Base-by-base conservation (phyloP, 2,329 filamentous ascomycete species). In the Colletotrichum coccodes region DNA sequence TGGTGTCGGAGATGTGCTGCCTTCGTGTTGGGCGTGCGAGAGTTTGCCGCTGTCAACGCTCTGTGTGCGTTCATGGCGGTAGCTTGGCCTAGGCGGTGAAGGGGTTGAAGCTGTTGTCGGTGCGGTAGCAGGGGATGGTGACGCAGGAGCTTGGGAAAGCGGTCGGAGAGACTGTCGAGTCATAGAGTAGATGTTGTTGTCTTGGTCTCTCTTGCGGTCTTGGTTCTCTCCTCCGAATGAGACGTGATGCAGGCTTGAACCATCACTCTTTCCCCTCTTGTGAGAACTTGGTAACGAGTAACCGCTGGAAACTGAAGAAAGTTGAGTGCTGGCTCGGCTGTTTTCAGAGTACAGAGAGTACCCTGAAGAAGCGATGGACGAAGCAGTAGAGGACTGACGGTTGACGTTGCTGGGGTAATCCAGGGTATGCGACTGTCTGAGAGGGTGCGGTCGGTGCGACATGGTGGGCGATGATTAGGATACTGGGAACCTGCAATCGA, bases 81-180 rank as follows among this genome's bases (percentile, higher is more conserved):
- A 73, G 60, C 59, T 76, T 73, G 42, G 83, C 78, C 32, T 85
- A 78, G 50, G 82, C 78, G 16, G 82, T 71, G 62, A 65, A n/a
- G 66, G 63, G 7, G 63, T 58, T 16, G 70, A 71, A 4, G 76
- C 71, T 14, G 75, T 75, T 66, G 76, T 74, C 14, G 75, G 66
- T 18, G 75, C 67, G 9, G 75, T 72, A 36, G 74, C 75, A 4
- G 76, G 75, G 18, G 81, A 78, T 7, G 82, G 74, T 23, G 76
- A 73, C 18, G 84, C 87, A 3, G 92, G 91, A 1, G 88, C 84
- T 76, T 93, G 92, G 4, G 91, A 89, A 7, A 94, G 85, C 28
- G 92, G 92, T 56, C 94, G 90, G 69, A 97, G 83, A 26, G 93
- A 94, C 75, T 93, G 92, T 60, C 94, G 91, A 69, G 92, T 87